phyloP scores from a whole-genome alignment of 1,139 yeast genomes.

The Geotrichum histeridarum region DNA sequence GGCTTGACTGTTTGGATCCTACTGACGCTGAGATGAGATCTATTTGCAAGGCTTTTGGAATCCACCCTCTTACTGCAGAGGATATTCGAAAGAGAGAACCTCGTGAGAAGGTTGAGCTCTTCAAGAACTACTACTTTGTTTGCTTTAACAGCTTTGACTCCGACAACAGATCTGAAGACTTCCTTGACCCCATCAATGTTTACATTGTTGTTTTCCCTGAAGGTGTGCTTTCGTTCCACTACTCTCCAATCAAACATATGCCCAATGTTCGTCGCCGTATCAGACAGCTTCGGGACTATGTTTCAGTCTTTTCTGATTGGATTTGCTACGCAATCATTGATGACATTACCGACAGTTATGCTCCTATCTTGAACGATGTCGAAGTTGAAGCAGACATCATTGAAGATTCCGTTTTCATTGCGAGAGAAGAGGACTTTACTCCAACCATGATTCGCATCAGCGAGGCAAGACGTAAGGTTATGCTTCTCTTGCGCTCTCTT shows the following conservation, averaged over 20 bases:
- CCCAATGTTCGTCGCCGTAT: slow-evolving; percentile 89
- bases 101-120: slow-evolving; percentile 89
- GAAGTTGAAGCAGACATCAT: slow-evolving; percentile 90
- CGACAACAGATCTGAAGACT: slow-evolving; percentile 59
- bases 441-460: slow-evolving; percentile 76
- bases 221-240: slow-evolving; percentile 83
- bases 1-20: slow-evolving; percentile 91
- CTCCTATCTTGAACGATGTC: slow-evolving; percentile 80
- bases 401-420: slow-evolving; percentile 73
- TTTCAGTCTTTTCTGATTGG: slow-evolving; percentile 91
- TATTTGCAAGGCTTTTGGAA: slow-evolving; percentile 85
- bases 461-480: slow-evolving; percentile 80
- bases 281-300: slow-evolving; percentile 81
- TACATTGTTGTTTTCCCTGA: slow-evolving; percentile 82
- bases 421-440: slow-evolving; percentile 55
- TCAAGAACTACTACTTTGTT: slow-evolving; percentile 82
- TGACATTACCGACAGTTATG: slow-evolving; percentile 90
- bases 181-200: slow-evolving; percentile 82
- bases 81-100: slow-evolving; percentile 91
- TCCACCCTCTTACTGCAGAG: slow-evolving; percentile 93
- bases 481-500: slow-evolving; percentile 84
- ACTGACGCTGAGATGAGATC: slow-evolving; percentile 95
- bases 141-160: slow-evolving; percentile 92
- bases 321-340: slow-evolving; percentile 87
- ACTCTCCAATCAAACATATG: slow-evolving; percentile 72